Evolutionary conservation across 768 basidiomycete genomes (phyloP), one percentile per base, ranked within the genome.

Genomic region (Mycena galopus): DNA sequence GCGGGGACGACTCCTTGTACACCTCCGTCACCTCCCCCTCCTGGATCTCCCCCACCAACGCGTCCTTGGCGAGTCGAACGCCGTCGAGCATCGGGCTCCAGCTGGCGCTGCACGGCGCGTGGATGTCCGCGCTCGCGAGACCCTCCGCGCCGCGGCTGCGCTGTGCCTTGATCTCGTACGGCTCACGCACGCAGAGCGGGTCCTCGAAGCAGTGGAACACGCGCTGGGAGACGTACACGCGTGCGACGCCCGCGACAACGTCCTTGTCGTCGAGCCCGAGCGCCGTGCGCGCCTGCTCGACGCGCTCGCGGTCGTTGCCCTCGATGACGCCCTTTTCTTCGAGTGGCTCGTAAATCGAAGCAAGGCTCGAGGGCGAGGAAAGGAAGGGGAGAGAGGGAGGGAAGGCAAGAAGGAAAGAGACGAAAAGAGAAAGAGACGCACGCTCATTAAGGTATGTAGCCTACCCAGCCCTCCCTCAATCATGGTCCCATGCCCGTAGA

Each of bases 151-250:
- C 88, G 29, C 92, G 88, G 76, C 93, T 94, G 42, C 94, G 88
- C 81, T 94, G 8, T 21, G 10, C 35, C 94, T 79, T 91, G n/a
- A n/a, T 91, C 78, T 98, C 96, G 68, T 98, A 95, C 4, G 90
- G 91, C 63, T 98, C 97, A 17, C 88, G 87, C 0, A 92, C 87
- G 9, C 97, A 92, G 16, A 99, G 85, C 4, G 90, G 89, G 77
- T 99, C 95, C 79, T 99, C 97, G 21, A 99, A 89, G 2, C 87
- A 84, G 73, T 96, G 95, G 89, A 99, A 98, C 0, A 94, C 94
- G 73, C 77, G 97, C 96, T 0, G 93, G 27, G 17, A 33, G 17
- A 39, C 1, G 79, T 88, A 66, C 73, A 96, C 97, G 90, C 96
- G 97, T 76, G 89, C 91, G 69, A 91, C 89, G 0, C 98, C 96